Evolutionary conservation across 179 eudicot genomes (phyloP).

Genomic region (Carnegiea gigantea): DNA sequence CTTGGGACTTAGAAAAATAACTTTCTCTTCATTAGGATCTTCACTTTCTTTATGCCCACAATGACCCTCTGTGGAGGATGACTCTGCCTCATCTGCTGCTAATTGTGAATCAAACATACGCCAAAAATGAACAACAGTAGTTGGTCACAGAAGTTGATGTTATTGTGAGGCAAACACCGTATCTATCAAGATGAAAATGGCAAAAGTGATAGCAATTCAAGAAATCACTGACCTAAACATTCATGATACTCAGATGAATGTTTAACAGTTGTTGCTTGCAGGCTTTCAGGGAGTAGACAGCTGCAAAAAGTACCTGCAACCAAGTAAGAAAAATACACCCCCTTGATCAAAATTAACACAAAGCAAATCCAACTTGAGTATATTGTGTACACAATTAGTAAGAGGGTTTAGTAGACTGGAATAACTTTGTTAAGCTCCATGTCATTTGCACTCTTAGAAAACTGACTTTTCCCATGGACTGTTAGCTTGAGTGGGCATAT

Average conservation of each 20-base stretch:
- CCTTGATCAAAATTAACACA: background rate
- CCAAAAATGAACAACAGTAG: background rate
- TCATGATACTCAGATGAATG: conserved; percentile 73
- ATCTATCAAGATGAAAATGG: background rate
- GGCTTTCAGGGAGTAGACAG: conserved; percentile 95
- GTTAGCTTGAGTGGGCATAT: no score
- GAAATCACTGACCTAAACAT: conserved; percentile 41
- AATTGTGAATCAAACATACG: conserved; percentile 1
- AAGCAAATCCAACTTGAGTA: background rate
- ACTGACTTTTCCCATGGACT: no score
- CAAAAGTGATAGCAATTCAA: background rate
- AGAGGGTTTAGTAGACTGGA: no score
- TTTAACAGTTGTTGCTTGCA: conserved; percentile 78
- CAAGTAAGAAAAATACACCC: background rate
- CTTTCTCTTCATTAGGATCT: conserved; percentile 62
- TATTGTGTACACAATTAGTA: no score
- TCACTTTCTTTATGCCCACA: conserved; percentile 48
- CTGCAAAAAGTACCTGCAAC: conserved; percentile 57
- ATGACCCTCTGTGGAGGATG: conserved; percentile 44
- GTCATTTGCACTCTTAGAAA: no score
- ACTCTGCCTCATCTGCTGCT: conserved; percentile 58
- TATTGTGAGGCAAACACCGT: background rate
- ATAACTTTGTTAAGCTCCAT: no score
- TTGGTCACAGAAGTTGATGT: background rate
- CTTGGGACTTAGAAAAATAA: conserved; percentile 38